These are phyloP conservation scores for Albugo candida DNA, from an alignment of 352 stramenopile species.

Conservation along the genomic window DNA sequence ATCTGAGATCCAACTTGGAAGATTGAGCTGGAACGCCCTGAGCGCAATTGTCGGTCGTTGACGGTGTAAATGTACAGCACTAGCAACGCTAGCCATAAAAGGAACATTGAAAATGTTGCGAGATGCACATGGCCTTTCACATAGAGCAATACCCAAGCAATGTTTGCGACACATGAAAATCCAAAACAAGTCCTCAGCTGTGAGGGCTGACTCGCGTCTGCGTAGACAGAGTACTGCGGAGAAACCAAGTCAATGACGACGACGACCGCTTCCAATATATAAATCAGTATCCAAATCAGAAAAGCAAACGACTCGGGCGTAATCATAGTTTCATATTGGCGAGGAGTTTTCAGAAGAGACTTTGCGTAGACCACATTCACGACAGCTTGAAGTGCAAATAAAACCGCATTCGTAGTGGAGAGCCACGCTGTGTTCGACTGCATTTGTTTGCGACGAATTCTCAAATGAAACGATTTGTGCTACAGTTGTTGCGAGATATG, in stretches of 20 bases:
- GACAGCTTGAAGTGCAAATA: slow-evolving; percentile 35
- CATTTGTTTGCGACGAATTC: not conserved
- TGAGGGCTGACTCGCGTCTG: slow-evolving; percentile 35
- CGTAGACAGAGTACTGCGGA: slow-evolving; percentile 45
- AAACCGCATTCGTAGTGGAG: slow-evolving; percentile 29
- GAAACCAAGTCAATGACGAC: slow-evolving; percentile 44
- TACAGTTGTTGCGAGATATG: too few species aligned
- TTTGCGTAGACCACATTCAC: slow-evolving; percentile 53
- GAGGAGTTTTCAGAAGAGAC: slow-evolving; percentile 20
- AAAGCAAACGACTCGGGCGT: slow-evolving; percentile 39
- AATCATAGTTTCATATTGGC: slow-evolving; percentile 56
- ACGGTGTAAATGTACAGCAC: slow-evolving; percentile 65
- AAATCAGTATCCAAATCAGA: slow-evolving; percentile 47
- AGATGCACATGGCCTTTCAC: slow-evolving; percentile 28
- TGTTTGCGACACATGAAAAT: slow-evolving; percentile 41
- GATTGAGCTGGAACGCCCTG: not conserved
- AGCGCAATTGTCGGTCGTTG: slow-evolving; percentile 31
- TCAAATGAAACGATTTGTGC: not conserved
- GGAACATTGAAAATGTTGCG: slow-evolving; percentile 35
- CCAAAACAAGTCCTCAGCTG: slow-evolving; percentile 48
- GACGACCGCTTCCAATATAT: slow-evolving; percentile 36
- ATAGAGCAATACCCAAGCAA: slow-evolving; percentile 38
- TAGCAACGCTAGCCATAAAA: slow-evolving; percentile 49
- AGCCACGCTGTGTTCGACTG: slow-evolving; percentile 29
- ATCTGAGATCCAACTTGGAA: slow-evolving; percentile 11